Evolutionary conservation across 805 yeast genomes (phyloP).

Genomic region (Suhomyces pyralidae): DNA sequence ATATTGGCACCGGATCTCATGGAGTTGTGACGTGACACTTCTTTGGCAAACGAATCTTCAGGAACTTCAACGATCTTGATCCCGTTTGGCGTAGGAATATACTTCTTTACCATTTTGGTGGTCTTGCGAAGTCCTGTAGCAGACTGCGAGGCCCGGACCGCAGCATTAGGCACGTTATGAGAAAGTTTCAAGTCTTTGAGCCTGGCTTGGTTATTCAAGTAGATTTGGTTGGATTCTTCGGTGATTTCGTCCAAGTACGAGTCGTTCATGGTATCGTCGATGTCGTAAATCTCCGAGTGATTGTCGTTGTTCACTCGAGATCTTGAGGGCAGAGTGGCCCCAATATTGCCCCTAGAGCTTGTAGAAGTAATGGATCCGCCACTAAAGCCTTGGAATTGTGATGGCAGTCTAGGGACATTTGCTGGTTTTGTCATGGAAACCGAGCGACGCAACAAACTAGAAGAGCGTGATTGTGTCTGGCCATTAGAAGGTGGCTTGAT

Average conservation of each 20-base stretch:
- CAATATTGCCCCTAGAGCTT: background rate
- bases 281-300: conserved; percentile 10
- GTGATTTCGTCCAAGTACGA: conserved; percentile 30
- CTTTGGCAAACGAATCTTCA: conserved; percentile 36
- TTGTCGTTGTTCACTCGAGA: background rate
- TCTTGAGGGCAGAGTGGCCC: background rate
- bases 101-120: conserved; percentile 56
- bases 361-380: conserved; percentile 7
- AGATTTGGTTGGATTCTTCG: conserved; percentile 20
- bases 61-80: conserved; percentile 70
- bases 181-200: conserved; percentile 34
- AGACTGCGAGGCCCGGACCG: background rate
- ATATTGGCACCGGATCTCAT: conserved; percentile 30
- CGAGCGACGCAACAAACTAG: background rate
- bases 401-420: background rate
- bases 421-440: background rate
- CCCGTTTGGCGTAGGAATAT: conserved; percentile 73
- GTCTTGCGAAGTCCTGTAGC: background rate
- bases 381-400: conserved; percentile 3
- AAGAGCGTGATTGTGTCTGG: background rate
- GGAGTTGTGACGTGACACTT: conserved; percentile 39
- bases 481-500: conserved; percentile 7
- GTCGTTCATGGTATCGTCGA: conserved; percentile 33
- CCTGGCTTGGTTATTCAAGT: conserved; percentile 30
- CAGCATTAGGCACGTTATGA: conserved; percentile 9